Evolutionary conservation across 176 grass and related monocot species (phyloP).

Genomic region (Themeda triandra): DNA sequence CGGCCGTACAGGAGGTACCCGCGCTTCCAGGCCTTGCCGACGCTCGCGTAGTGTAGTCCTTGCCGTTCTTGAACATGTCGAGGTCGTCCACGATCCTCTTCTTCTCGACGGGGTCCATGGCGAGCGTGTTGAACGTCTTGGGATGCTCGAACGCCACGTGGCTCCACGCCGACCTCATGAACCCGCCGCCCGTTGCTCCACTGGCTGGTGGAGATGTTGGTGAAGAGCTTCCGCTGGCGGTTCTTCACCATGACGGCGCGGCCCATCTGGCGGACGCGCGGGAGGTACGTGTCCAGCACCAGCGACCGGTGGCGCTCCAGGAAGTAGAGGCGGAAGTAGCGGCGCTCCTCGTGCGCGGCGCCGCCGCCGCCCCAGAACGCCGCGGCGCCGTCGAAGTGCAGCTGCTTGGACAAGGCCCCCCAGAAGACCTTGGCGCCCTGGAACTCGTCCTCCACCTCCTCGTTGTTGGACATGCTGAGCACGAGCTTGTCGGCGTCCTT

Average conservation of each 20-base stretch:
- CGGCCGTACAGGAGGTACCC: conserved; percentile 55
- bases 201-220: too few species aligned
- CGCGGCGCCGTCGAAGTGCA: too few species aligned
- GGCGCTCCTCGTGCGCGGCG: too few species aligned
- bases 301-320: too few species aligned
- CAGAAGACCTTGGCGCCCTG: conserved; percentile 26
- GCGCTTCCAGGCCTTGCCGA: conserved; percentile 63
- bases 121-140: conserved; percentile 54
- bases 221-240: too few species aligned
- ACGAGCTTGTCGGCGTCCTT: conserved; percentile 41
- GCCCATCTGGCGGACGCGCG: too few species aligned
- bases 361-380: too few species aligned
- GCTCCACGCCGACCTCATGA: conserved; percentile 33
- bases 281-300: too few species aligned
- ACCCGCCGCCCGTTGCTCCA: too few species aligned
- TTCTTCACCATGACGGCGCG: too few species aligned
- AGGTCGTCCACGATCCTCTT: conserved; percentile 46
- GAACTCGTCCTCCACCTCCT: conserved; percentile 47
- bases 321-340: too few species aligned
- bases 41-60: conserved; percentile 43
- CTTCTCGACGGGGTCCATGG: conserved; percentile 54
- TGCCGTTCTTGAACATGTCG: conserved; percentile 38
- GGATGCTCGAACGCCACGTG: conserved; percentile 65
- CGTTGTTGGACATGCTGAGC: conserved; percentile 42
- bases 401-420: background rate